Evolutionary conservation across 2,329 filamentous ascomycete genomes (phyloP), one percentile per base, ranked within the genome.

Genomic region (Calonectria leucothoes): DNA sequence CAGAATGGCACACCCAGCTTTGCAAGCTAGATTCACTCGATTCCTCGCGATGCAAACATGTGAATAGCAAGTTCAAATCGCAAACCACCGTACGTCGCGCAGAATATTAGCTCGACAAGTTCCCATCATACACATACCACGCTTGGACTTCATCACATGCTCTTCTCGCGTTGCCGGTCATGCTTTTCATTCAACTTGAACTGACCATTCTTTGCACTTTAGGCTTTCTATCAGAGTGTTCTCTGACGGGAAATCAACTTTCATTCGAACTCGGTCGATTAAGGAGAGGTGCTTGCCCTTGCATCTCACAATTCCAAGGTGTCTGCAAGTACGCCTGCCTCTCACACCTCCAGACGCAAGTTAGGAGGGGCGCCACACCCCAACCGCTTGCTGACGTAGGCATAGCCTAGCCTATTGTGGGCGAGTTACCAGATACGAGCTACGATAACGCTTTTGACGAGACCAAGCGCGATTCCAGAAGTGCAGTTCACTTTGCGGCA

Each of bases 401-500:
- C 39, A 33, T 12, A 42, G 29, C 17, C 39, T 64, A 48, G 59
- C 27, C 20, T 64, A 48, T 57, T 64, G 48, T 55, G 70, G 61
- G 39, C 48, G 31, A 33, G 51, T 29, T 29, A 57, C 35, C 49
- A 57, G 65, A 73, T 49, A 67, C 65, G 33, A 74, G 71, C 71
- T 55, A 39, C 75, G 72, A 64, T 23, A 71, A 35, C 61, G 42
- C 61, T 52, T 25, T 71, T 69, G 33, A 35, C 61, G 52, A 71
- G 57, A 37, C 39, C 39, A 27, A 51, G 35, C 55, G 51, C 57
- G 61, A 12, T 52, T 65, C 64, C 33, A n/a, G 35, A 61, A 33
- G 25, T 11, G 42, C 29, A 29, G 57, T 70, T 75, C 48, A 55
- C 61, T 48, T 70, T 66, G 35, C 77, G 65, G 17, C 57, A 72